Conservation (phyloP, 805 yeast genomes). For the Kodamaea restingae region DNA sequence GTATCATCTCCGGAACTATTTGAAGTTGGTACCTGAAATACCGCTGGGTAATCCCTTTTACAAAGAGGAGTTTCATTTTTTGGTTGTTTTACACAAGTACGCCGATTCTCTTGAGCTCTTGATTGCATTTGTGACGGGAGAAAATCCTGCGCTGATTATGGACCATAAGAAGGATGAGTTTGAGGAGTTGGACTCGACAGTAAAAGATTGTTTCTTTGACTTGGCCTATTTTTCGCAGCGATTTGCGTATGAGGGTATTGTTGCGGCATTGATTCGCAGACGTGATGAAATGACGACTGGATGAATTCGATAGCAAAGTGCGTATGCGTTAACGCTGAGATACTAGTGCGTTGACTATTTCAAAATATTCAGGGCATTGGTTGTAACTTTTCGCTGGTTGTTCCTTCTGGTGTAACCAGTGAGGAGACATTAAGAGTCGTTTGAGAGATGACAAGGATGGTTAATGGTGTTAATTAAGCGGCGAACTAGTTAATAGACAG, state of each 20-base stretch:
- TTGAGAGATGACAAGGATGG: no score
- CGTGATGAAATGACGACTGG: background rate
- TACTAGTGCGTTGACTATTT: no score
- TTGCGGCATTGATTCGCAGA: slow-evolving; percentile 2
- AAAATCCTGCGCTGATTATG: slow-evolving; percentile 7
- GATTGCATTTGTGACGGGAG: slow-evolving; percentile 4
- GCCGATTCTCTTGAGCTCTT: slow-evolving; percentile 8
- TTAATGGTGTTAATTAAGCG: no score
- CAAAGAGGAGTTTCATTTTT: slow-evolving; percentile 12
- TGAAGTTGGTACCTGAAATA: background rate
- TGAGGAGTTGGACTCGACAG: slow-evolving; percentile 12
- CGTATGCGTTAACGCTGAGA: no score
- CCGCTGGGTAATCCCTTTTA: slow-evolving; percentile 4
- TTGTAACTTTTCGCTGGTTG: no score
- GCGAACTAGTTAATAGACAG: no score
- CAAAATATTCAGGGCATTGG: no score
- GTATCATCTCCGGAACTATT: slow-evolving; percentile 1
- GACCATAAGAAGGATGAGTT: slow-evolving; percentile 10
- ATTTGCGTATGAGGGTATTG: slow-evolving; percentile 9
- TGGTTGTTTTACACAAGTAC: slow-evolving; percentile 9
- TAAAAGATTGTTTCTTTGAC: slow-evolving; percentile 14
- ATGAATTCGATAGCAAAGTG: no score
- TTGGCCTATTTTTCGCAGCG: slow-evolving; percentile 12
- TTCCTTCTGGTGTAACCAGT: no score
- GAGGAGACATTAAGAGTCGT: no score